A percentile compares a stretch with the other conserved stretches of the same genome.
These are phyloP conservation scores for Myxozyma udenii DNA, from an alignment of 805 yeast genomes.

Conservation along the genomic window DNA sequence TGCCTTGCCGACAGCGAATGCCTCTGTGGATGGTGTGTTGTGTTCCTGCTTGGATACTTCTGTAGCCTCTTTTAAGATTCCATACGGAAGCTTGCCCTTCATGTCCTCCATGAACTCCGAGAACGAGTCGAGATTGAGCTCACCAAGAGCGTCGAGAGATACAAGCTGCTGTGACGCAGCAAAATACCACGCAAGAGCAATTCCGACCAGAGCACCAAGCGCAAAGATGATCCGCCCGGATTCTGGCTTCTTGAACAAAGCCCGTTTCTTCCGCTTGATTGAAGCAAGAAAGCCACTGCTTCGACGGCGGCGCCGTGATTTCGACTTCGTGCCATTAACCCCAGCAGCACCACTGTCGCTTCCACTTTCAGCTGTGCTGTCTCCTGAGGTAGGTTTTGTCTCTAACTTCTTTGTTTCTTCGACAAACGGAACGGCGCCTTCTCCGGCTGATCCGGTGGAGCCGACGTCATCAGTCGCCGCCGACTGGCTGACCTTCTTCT, in stretches of 20 bases:
- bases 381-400: background rate
- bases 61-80: constrained; percentile 57
- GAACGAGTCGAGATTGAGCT: constrained; percentile 54
- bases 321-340: background rate
- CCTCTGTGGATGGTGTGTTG: constrained; percentile 49
- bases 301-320: background rate
- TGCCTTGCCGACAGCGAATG: constrained; percentile 81
- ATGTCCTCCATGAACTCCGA: constrained; percentile 64
- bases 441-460: background rate
- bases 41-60: constrained; percentile 50
- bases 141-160: constrained; percentile 50
- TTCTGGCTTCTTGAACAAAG: background rate
- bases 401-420: background rate
- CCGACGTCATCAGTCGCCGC: background rate
- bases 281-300: background rate
- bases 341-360: background rate
- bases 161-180: constrained; percentile 48
- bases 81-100: constrained; percentile 68
- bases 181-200: constrained; percentile 59
- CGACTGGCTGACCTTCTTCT: background rate
- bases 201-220: constrained; percentile 70
- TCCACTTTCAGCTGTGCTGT: background rate
- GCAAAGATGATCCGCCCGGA: constrained; percentile 20
- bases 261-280: background rate
- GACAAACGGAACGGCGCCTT: constrained; percentile 4